A percentile compares a stretch with the other conserved stretches of the same genome.
phyloP scores from a whole-genome alignment of 2,329 filamentous ascomycete species.

The Cladobotryum protrusum region DNA sequence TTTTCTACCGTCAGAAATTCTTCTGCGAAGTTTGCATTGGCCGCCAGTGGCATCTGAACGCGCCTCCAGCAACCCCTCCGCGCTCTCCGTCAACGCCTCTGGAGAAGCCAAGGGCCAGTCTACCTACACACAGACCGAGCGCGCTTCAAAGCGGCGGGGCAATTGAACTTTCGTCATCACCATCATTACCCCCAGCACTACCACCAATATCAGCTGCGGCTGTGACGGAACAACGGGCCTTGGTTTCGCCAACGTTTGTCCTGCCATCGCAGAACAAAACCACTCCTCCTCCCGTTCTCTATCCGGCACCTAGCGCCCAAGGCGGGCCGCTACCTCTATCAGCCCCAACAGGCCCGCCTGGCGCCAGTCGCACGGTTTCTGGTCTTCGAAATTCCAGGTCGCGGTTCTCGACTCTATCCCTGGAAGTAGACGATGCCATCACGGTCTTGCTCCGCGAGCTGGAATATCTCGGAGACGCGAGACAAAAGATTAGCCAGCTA shows the following conservation, averaged over 20 bases:
- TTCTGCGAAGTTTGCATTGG: constrained; percentile 4
- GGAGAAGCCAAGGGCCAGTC: constrained; percentile 4
- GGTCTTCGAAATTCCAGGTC: constrained; percentile 3
- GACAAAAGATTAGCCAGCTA: constrained; percentile 6
- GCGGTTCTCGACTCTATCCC: constrained; percentile 6
- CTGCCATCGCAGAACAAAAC: constrained; percentile 6
- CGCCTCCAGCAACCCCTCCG: constrained; percentile 6
- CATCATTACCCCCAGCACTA: no score
- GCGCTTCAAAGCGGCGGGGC: background rate
- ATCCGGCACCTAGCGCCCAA: background rate
- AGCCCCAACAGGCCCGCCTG: background rate
- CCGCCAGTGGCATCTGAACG: constrained; percentile 8
- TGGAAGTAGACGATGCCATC: constrained; percentile 7
- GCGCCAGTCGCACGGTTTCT: background rate
- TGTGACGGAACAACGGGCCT: background rate
- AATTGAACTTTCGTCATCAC: no score
- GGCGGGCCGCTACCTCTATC: background rate
- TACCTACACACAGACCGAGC: constrained; percentile 6
- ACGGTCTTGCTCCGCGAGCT: constrained; percentile 4
- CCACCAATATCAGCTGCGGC: background rate
- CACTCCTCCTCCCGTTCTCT: background rate
- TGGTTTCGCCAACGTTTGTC: constrained; percentile 1
- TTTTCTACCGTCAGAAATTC: constrained; percentile 1
- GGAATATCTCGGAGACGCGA: constrained; percentile 7
- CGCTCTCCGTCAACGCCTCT: constrained; percentile 5